Conservation (phyloP, 257 asterid genomes). For the Petunia axillaris region DNA sequence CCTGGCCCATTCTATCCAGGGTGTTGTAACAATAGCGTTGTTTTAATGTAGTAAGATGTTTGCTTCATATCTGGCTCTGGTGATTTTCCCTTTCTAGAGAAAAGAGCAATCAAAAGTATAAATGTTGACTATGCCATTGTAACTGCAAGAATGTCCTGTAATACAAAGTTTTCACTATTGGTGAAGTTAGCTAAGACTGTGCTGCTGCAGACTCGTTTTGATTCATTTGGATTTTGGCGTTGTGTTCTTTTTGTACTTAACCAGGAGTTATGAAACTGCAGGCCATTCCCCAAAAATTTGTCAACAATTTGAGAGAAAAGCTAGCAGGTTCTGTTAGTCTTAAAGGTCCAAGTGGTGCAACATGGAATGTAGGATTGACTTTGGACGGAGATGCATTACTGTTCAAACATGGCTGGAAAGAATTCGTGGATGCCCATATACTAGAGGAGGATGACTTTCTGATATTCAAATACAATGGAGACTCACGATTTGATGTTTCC, state of each 20-base stretch:
- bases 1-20: background rate
- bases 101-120: background rate
- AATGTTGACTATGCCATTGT: background rate
- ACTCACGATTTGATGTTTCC: constrained; percentile 34
- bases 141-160: too few species aligned
- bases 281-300: constrained; percentile 45
- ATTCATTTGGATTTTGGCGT: background rate
- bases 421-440: constrained; percentile 40
- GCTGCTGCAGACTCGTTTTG: background rate
- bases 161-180: too few species aligned
- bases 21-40: too few species aligned
- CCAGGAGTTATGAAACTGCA: constrained; percentile 17
- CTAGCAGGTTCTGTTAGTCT: constrained; percentile 36
- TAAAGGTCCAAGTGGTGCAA: constrained; percentile 43
- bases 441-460: constrained; percentile 38
- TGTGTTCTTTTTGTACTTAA: background rate
- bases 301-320: constrained; percentile 36
- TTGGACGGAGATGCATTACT: constrained; percentile 20
- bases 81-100: background rate
- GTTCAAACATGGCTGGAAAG: constrained; percentile 44
- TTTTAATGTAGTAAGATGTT: too few species aligned
- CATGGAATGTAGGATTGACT: constrained; percentile 36
- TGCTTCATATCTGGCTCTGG: too few species aligned
- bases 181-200: background rate
- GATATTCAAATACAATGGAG: constrained; percentile 34